Evolutionary conservation across 2,329 filamentous ascomycete species (phyloP).

Genomic region (Penicillium concentricum): DNA sequence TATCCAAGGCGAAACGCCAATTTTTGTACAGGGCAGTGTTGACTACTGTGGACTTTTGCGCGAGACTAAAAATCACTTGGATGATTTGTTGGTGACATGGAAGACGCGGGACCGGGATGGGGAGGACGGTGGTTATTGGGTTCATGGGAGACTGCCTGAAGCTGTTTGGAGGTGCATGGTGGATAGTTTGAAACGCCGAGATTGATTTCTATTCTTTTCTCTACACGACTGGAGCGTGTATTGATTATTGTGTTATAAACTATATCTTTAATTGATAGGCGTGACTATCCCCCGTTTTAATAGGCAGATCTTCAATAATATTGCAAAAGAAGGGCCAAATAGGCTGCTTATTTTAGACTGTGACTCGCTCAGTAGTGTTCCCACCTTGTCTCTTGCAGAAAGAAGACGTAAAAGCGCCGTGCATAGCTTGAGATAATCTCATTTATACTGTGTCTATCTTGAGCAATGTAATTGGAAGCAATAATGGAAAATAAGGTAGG

Average conservation of each 20-base stretch:
- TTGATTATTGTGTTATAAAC: background rate
- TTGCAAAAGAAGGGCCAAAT: too few relatives aligned
- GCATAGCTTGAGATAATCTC: too few relatives aligned
- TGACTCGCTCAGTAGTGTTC: too few relatives aligned
- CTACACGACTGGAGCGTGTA: background rate
- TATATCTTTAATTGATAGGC: background rate
- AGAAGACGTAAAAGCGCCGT: too few relatives aligned
- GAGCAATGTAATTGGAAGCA: too few relatives aligned
- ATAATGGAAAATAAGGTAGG: too few relatives aligned
- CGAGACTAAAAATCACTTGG: background rate
- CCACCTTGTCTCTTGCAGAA: too few relatives aligned
- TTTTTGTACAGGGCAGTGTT: slow-evolving; percentile 6
- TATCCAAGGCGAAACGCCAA: slow-evolving; percentile 2
- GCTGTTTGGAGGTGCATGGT: slow-evolving; percentile 5
- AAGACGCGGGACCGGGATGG: background rate
- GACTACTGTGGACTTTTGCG: slow-evolving; percentile 8
- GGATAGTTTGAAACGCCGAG: background rate
- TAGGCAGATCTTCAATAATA: too few relatives aligned
- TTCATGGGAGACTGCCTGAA: slow-evolving; percentile 4
- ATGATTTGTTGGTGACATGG: slow-evolving; percentile 10
- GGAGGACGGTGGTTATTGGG: slow-evolving; percentile 4
- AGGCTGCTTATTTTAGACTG: too few relatives aligned
- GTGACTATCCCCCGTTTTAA: too few relatives aligned
- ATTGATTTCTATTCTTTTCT: background rate
- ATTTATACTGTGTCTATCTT: too few relatives aligned